A percentile compares a stretch with the other conserved stretches of the same genome.
These are phyloP conservation scores for Westerdykella sp. DNA, from an alignment of 2,329 filamentous ascomycete genomes.

Conservation along the genomic window DNA sequence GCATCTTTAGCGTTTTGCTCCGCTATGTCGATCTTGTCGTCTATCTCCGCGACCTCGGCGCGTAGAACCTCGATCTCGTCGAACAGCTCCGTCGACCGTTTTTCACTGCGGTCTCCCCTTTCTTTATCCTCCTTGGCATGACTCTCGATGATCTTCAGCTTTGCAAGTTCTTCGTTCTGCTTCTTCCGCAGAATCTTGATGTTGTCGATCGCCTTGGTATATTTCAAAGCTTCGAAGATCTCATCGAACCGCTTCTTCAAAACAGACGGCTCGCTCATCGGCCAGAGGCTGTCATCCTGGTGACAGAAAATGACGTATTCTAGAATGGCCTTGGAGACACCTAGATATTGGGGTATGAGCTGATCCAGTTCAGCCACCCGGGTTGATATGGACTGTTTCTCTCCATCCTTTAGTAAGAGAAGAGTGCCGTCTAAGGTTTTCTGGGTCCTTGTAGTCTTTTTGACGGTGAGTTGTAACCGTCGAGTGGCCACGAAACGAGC, in stretches of 20 bases:
- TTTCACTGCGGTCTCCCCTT: conserved; percentile 59
- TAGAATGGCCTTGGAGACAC: conserved; percentile 82
- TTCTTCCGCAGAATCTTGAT: conserved; percentile 82
- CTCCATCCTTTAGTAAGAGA: conserved; percentile 69
- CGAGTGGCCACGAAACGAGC: conserved; percentile 76
- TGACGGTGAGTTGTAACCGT: conserved; percentile 78
- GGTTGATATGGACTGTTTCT: conserved; percentile 71
- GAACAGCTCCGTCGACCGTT: conserved; percentile 54
- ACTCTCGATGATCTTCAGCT: conserved; percentile 67
- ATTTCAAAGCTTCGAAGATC: conserved; percentile 95
- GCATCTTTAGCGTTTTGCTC: conserved; percentile 55
- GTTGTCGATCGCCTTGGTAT: conserved; percentile 95
- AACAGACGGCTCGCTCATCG: conserved; percentile 76
- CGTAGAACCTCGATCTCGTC: conserved; percentile 55
- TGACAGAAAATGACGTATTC: conserved; percentile 98
- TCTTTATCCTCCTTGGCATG: conserved; percentile 81
- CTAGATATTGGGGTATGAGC: conserved; percentile 77
- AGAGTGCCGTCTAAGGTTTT: conserved; percentile 83
- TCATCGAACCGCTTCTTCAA: conserved; percentile 95
- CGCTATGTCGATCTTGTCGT: conserved; percentile 30
- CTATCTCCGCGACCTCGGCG: conserved; percentile 21
- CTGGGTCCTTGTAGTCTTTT: conserved; percentile 67
- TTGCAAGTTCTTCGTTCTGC: conserved; percentile 67
- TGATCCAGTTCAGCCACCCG: conserved; percentile 75
- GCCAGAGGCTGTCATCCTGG: conserved; percentile 96